A percentile compares a stretch with the other conserved stretches of the same genome.
phyloP scores from a whole-genome alignment of 2,329 filamentous ascomycete species.

The Lomentospora prolificans region DNA sequence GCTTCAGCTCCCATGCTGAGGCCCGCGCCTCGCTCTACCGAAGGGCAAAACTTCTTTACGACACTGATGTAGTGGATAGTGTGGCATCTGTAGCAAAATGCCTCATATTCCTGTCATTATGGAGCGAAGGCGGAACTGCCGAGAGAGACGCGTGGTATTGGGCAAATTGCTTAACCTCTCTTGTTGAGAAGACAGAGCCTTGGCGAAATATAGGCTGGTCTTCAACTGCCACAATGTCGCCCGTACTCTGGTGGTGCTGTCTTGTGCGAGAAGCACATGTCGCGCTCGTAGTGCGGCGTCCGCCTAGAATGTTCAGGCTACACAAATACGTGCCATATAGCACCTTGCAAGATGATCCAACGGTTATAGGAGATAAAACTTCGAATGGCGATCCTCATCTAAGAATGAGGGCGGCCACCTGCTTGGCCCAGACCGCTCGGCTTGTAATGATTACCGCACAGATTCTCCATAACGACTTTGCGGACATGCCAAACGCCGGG shows the following conservation, averaged over 20 bases:
- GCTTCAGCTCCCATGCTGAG: not conserved
- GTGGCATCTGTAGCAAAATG: not conserved
- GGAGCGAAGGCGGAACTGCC: not conserved
- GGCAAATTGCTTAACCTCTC: not conserved
- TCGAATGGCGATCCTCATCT: not conserved
- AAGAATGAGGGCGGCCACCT: not conserved
- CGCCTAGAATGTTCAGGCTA: not conserved
- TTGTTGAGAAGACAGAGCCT: conserved; percentile 5
- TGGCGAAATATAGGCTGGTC: conserved; percentile 2
- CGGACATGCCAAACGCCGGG: not conserved
- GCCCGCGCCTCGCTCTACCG: conserved; percentile 2
- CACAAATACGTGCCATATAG: not conserved
- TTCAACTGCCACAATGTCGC: not conserved
- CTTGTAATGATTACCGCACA: not conserved
- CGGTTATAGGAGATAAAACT: not conserved
- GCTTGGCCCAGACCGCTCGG: not conserved
- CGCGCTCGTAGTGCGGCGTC: conserved; percentile 2
- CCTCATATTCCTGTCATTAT: conserved; percentile 3
- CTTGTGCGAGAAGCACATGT: conserved; percentile 4
- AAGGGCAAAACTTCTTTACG: conserved; percentile 4
- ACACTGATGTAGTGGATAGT: not conserved
- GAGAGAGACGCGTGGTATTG: conserved; percentile 6
- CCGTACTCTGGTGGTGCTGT: conserved; percentile 4
- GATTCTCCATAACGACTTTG: conserved; percentile 5
- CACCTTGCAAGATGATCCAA: not conserved